A percentile compares a stretch with the other conserved stretches of the same genome.
Evolutionary conservation across 495 filamentous ascomycete species (phyloP).

Genomic region (Penicillium samsonianum): DNA sequence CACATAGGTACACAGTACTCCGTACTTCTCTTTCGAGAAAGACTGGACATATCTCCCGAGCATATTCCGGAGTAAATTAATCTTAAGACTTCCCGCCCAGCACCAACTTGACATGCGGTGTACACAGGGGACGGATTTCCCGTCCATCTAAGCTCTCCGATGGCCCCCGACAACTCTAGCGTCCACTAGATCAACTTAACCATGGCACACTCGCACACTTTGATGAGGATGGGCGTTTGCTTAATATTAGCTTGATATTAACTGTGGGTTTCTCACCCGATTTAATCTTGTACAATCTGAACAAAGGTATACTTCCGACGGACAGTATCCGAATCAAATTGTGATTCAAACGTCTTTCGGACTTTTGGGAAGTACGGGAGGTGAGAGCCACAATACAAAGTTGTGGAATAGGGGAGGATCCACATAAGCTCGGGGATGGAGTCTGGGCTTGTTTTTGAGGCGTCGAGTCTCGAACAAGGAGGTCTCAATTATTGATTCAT

Average conservation of each 20-base stretch:
- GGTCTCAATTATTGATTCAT: conserved; percentile 49
- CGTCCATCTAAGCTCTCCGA: conserved; percentile 27
- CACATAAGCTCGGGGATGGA: conserved; percentile 21
- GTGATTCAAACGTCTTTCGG: conserved; percentile 4
- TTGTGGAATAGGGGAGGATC: conserved; percentile 20
- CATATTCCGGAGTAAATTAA: background rate
- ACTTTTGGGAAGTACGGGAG: background rate
- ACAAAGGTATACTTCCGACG: conserved; percentile 8
- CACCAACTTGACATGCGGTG: conserved; percentile 24
- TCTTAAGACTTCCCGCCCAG: conserved; percentile 8
- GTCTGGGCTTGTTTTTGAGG: conserved; percentile 16
- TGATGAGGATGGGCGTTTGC: conserved; percentile 30
- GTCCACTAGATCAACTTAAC: conserved; percentile 29
- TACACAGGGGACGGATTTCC: conserved; percentile 18
- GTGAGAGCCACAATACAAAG: conserved; percentile 16
- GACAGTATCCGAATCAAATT: conserved; percentile 5
- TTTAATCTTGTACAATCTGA: background rate
- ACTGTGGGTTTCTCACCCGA: conserved; percentile 12
- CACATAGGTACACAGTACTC: no score
- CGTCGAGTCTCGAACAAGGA: conserved; percentile 44
- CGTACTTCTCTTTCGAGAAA: no score
- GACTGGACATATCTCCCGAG: background rate
- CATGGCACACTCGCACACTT: conserved; percentile 34
- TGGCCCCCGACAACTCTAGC: conserved; percentile 23
- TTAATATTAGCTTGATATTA: conserved; percentile 16